Percentiles rank a stretch among this genome's conserved stretches.
Conservation (phyloP, 805 yeast species). For the Candida ipomoeae region DNA sequence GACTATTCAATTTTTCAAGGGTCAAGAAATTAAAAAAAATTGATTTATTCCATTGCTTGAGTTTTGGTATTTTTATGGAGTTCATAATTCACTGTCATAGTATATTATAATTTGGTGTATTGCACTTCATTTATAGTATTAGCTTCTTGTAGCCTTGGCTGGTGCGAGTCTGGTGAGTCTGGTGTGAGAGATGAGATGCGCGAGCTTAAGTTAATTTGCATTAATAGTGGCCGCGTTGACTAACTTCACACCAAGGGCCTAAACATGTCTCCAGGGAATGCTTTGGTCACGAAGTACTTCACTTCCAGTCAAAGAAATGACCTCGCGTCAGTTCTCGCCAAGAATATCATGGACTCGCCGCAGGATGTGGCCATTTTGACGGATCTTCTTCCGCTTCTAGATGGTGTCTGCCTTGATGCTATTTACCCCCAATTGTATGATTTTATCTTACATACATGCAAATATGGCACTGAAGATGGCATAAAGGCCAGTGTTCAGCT, state of each 20-base stretch:
- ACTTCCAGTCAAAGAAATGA: conserved; percentile 7
- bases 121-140: not conserved
- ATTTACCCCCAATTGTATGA: conserved; percentile 8
- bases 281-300: conserved; percentile 10
- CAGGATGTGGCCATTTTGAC: conserved; percentile 12
- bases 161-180: not conserved
- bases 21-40: too few species aligned
- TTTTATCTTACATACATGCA: conserved; percentile 3
- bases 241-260: not conserved
- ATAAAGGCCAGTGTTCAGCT: not conserved
- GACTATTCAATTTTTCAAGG: too few species aligned
- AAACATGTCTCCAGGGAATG: not conserved
- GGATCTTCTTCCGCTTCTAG: conserved; percentile 12
- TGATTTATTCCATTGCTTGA: too few species aligned
- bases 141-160: too few species aligned
- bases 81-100: too few species aligned
- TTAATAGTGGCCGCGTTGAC: not conserved
- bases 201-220: not conserved
- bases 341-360: conserved; percentile 2
- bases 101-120: not conserved
- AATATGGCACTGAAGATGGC: not conserved
- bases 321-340: conserved; percentile 7
- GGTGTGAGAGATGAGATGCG: conserved; percentile 1
- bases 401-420: not conserved
- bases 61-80: too few species aligned